Evolutionary conservation across 1,139 yeast species (phyloP), one percentile per base, ranked within the genome.

Genomic region (Kodamaea arcana): DNA sequence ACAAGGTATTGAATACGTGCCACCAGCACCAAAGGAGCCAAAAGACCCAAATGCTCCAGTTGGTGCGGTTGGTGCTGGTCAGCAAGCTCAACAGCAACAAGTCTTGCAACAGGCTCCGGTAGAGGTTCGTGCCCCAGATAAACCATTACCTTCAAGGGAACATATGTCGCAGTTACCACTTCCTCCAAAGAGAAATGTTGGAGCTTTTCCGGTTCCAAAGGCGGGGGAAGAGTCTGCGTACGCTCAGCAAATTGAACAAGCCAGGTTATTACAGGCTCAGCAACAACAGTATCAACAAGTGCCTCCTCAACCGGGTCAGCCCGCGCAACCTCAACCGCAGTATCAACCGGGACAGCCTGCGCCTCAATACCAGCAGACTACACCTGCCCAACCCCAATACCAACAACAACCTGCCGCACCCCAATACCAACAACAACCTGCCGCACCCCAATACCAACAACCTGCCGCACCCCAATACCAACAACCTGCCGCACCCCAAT

Each of bases 141-240:
- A 12, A 41, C 50, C 15, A 24, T 40, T 32, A 62, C 69, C 12
- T 30, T 61, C 30, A 37, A 47, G 65, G 29, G 54, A 52, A 23
- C 70, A 71, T 42, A 70, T 77, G 7, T 45, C 50, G 4, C 38
- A 56, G 10, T 66, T 76, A 39, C 80, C 82, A 10, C 70, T 80
- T 1, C 83, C 83, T 1, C 83, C 83, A 1, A 54, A 47, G 45
- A 62, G 63, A 54, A 56, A 45, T 30, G 69, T 61, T 1, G 53
- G 50, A 0, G 40, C 59, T 2, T 31, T 32, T 28, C 45, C 15
- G 3, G 41, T 39, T 7, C 41, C 43, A 14, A 37, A 33, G 41
- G 17, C 30, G 7, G 38, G 37, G 11, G 37, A 33, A 8, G 31
- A 39, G 16, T 32, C 47, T 9, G 33, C 34, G 22, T 33, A 35